Evolutionary conservation across 2,329 filamentous ascomycete genomes (phyloP).

Genomic region (Fusarium coffeatum): DNA sequence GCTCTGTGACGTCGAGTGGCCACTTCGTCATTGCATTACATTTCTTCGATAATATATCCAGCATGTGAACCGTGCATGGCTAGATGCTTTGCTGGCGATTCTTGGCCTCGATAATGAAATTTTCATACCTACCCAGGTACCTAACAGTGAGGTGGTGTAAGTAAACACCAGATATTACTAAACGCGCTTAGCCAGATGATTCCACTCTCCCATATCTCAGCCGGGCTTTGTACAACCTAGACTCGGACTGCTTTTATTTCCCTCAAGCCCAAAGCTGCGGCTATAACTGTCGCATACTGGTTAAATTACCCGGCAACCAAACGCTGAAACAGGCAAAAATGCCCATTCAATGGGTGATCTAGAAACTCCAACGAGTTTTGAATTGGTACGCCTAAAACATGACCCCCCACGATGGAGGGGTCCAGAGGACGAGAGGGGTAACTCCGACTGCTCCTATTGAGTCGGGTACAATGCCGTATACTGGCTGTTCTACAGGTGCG

Average conservation of each 20-base stretch:
- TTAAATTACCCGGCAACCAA: constrained; percentile 35
- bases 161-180: constrained; percentile 19
- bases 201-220: not conserved
- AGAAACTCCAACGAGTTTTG: constrained; percentile 22
- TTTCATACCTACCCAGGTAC: not conserved
- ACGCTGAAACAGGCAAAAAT: constrained; percentile 35
- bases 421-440: constrained; percentile 27
- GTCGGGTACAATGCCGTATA: constrained; percentile 35
- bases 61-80: not conserved
- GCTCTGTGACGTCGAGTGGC: constrained; percentile 42
- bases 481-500: constrained; percentile 20
- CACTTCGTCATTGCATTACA: constrained; percentile 27
- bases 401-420: constrained; percentile 31
- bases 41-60: constrained; percentile 1
- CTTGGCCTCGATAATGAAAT: constrained; percentile 9
- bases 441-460: constrained; percentile 31
- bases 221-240: not conserved
- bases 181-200: constrained; percentile 15
- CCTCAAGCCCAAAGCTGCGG: constrained; percentile 30
- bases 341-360: not conserved
- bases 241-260: constrained; percentile 19
- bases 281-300: constrained; percentile 12
- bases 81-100: constrained; percentile 6
- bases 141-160: not conserved
- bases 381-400: constrained; percentile 32